Percentiles rank a stretch among this genome's conserved stretches.
These are phyloP conservation scores for Pseudogymnoascus sp. DNA, from an alignment of 2,329 filamentous ascomycete genomes.

Conservation along the genomic window DNA sequence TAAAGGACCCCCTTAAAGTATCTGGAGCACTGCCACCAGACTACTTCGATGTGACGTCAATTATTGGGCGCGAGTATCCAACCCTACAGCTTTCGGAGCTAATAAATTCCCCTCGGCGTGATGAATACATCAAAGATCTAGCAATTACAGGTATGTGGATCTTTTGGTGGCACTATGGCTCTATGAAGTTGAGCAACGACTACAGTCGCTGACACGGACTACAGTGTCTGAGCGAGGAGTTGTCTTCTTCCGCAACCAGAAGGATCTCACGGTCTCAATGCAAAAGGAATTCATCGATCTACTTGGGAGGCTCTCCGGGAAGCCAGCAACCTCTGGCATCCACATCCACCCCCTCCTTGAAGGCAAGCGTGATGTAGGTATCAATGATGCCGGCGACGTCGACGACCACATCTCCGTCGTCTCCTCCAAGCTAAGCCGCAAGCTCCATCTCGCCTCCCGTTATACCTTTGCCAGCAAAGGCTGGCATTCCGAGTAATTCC, in stretches of 20 bases:
- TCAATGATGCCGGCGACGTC: slow-evolving; percentile 11
- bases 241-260: slow-evolving; percentile 49
- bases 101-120: slow-evolving; percentile 8
- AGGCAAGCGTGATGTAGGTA: slow-evolving; percentile 14
- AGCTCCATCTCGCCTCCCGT: slow-evolving; percentile 9
- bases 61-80: slow-evolving; percentile 10
- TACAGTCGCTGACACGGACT: neutral
- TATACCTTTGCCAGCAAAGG: slow-evolving; percentile 9
- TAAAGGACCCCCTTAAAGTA: slow-evolving; percentile 7
- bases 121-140: slow-evolving; percentile 7
- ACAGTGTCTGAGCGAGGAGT: slow-evolving; percentile 32
- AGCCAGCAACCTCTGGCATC: slow-evolving; percentile 1
- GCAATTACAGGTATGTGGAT: slow-evolving; percentile 6
- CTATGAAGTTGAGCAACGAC: neutral
- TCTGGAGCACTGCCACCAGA: neutral
- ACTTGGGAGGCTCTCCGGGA: neutral
- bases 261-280: slow-evolving; percentile 38
- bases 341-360: slow-evolving; percentile 7
- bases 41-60: slow-evolving; percentile 4
- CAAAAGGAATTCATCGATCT: neutral
- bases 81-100: neutral
- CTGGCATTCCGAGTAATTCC: neutral
- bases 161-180: neutral
- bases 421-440: slow-evolving; percentile 3
- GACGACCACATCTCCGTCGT: slow-evolving; percentile 10